Percentiles rank a stretch among this genome's conserved stretches.
phyloP scores from a whole-genome alignment of 495 filamentous ascomycete genomes.

The Talaromyces stipitatus region DNA sequence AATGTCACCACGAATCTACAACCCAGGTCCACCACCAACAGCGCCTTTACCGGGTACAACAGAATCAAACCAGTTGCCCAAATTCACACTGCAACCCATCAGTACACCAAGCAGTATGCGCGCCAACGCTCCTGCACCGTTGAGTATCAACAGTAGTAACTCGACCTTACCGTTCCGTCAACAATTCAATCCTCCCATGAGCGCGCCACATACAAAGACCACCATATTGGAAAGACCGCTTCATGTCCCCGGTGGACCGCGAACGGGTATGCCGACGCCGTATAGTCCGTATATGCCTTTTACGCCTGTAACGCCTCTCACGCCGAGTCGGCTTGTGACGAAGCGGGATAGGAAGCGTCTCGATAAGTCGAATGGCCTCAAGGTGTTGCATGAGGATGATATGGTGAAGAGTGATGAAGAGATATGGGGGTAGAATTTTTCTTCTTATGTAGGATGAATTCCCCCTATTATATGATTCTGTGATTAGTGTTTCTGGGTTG shows the following conservation, averaged over 20 bases:
- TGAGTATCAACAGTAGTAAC: slow-evolving; percentile 24
- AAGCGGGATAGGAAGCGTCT: slow-evolving; percentile 62
- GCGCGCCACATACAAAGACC: slow-evolving; percentile 62
- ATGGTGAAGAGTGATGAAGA: slow-evolving; percentile 46
- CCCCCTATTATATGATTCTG: too few relatives aligned
- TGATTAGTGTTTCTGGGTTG: background rate
- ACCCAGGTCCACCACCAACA: slow-evolving; percentile 48
- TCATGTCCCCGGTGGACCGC: slow-evolving; percentile 50
- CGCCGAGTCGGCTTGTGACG: slow-evolving; percentile 66
- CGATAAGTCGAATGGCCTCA: slow-evolving; percentile 29
- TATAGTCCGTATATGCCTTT: slow-evolving; percentile 92
- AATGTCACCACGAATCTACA: slow-evolving; percentile 50
- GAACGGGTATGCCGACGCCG: slow-evolving; percentile 69
- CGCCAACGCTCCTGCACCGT: slow-evolving; percentile 24
- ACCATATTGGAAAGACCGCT: slow-evolving; percentile 64
- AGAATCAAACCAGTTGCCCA: slow-evolving; percentile 9
- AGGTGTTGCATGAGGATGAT: slow-evolving; percentile 38
- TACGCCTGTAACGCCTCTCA: slow-evolving; percentile 80
- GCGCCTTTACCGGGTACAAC: slow-evolving; percentile 20
- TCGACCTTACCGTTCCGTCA: slow-evolving; percentile 13
- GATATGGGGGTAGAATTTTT: slow-evolving; percentile 39
- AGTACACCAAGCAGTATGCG: slow-evolving; percentile 12
- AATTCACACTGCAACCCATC: slow-evolving; percentile 11
- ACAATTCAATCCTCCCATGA: slow-evolving; percentile 38
- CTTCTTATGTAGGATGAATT: slow-evolving; percentile 1